Evolutionary conservation across 495 filamentous ascomycete genomes (phyloP), one percentile per base, ranked within the genome.

Genomic region (Rhypophila decipiens): DNA sequence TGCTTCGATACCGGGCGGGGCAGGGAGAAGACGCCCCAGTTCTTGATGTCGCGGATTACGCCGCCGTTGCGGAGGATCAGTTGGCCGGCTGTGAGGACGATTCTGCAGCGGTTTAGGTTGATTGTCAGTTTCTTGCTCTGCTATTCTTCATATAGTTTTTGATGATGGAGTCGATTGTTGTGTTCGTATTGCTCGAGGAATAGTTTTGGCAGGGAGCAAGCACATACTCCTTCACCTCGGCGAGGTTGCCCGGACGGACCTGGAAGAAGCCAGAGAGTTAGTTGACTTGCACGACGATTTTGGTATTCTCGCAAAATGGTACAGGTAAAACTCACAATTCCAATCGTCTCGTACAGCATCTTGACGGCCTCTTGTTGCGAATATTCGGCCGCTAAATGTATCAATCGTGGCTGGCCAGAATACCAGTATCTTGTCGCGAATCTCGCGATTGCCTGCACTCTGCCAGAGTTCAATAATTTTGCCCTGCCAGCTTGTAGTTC

Each of bases 341-440:
- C 93, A 65, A 98, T 95, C 52, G 95, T 74, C 68, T 98, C 93
- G 75, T 98, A 98, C 72, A 98, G 76, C 93, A 98, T 98, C 52
- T 57, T 75, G 58, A 42, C 47, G 24, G 38, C 11, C 24, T 42
- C 27, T 20, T 36, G 24, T 22, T 39, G 44, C 21, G 33, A 17
- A 8, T 23, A 24, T 19, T 17, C 24, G 3, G 33, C 27, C 5
- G 39, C 37, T 35, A n/a, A n/a, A n/a, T n/a, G n/a, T n/a, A n/a
- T n/a, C n/a, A n/a, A n/a, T n/a, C n/a, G n/a, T n/a, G n/a, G n/a
- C n/a, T n/a, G n/a, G n/a, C n/a, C n/a, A n/a, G n/a, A n/a, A n/a
- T n/a, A n/a, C n/a, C n/a, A n/a, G n/a, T n/a, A n/a, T n/a, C n/a
- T n/a, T n/a, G n/a, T n/a, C n/a, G n/a, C n/a, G n/a, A n/a, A n/a